Conservation (phyloP, 2,329 filamentous ascomycete species). For the Monilinia fructigena region DNA sequence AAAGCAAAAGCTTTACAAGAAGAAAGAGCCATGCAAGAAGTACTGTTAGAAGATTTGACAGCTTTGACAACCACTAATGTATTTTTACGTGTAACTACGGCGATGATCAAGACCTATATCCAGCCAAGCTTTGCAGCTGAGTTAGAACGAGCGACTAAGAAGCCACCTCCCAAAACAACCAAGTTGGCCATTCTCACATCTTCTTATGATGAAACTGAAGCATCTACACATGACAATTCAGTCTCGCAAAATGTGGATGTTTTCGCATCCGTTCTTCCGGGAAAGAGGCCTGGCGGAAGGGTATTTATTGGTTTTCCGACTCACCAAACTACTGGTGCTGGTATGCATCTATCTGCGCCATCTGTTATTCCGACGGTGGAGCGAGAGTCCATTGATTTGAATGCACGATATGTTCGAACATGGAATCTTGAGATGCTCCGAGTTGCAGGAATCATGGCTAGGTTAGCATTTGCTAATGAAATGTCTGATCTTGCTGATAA, state of each 20-base stretch:
- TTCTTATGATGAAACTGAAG: constrained; percentile 79
- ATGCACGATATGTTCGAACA: constrained; percentile 87
- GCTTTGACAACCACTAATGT: constrained; percentile 72
- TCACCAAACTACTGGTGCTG: constrained; percentile 90
- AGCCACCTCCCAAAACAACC: constrained; percentile 85
- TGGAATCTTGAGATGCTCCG: constrained; percentile 96
- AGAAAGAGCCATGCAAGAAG: constrained; percentile 61
- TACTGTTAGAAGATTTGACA: constrained; percentile 69
- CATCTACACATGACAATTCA: constrained; percentile 47
- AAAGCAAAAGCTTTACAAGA: constrained; percentile 59
- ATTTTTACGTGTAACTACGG: constrained; percentile 85
- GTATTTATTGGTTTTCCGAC: constrained; percentile 98
- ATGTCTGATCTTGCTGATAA: constrained; percentile 73
- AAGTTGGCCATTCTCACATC: constrained; percentile 86
- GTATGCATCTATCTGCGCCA: constrained; percentile 91
- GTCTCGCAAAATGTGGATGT: constrained; percentile 68
- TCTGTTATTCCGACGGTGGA: constrained; percentile 97
- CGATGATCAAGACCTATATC: constrained; percentile 75
- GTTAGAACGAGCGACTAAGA: constrained; percentile 93
- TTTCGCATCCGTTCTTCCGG: constrained; percentile 86
- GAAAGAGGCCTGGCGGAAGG: constrained; percentile 74
- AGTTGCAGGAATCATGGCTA: constrained; percentile 83
- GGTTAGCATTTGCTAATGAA: constrained; percentile 83
- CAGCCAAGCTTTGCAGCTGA: constrained; percentile 73
- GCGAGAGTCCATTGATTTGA: constrained; percentile 93